Base-by-base conservation (phyloP, 306 rosid species). In the Trichosanthes truncata region DNA sequence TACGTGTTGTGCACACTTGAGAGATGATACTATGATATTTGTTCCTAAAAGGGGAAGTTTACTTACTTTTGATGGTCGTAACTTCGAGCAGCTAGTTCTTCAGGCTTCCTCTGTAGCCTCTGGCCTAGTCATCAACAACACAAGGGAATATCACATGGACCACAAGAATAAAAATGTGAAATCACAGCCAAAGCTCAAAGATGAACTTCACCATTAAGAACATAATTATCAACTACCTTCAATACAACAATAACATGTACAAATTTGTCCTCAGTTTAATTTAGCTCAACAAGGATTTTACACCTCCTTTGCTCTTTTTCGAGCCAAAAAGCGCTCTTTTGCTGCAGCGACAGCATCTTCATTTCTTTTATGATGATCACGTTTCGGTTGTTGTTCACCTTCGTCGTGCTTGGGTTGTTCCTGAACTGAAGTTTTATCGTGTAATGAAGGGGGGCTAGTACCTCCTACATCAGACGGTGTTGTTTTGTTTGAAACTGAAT, bases 251-350 rank as follows among this genome's bases (percentile, higher is more conserved):
- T 71, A 25, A 71, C 36, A 43, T 71, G 31, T 46, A 43, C 76
- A 71, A 12, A 71, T 43, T 45, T 5, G 56, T 43, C 8, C 75
- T 68, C 12, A 23, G 18, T 43, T 71, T 71, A 73, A 45, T 73
- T n/a, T 48, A 46, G 38, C 1, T 43, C 7, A 29, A 48, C 23
- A 46, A 73, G 7, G 17, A 48, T 48, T 71, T 73, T 41, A 91
- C 76, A 79, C 80, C 52, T 87, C 87, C 80, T 87, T 92, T 1
- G 90, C 85, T 79, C 78, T 93, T 85, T 92, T 95, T 23, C 93
- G 90, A 2, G 97, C 91, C 85, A 91, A 80, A 81, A 87, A 92
- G 25, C 98, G 92, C 63, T 92, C 97, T 84, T 87, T 90, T 0
- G 98, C 97, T 0, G 97, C 92, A 63, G 91, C 83, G 31, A 92